These are phyloP conservation scores for Shiraia bambusicola DNA, from an alignment of 2,329 filamentous ascomycete species.

Conservation along the genomic window DNA sequence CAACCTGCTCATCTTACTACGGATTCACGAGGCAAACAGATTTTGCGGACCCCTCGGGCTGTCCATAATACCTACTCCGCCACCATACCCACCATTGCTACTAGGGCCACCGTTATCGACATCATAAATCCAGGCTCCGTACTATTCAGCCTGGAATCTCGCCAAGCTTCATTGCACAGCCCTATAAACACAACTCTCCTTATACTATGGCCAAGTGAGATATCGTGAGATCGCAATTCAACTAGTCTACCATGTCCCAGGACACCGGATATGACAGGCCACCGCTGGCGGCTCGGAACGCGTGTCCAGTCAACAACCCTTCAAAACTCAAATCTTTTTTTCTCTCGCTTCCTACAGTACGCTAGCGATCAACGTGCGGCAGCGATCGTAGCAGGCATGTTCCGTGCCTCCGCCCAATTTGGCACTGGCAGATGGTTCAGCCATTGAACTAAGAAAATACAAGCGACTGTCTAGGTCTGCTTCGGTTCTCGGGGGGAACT, in stretches of 20 bases:
- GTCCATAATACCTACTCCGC: neutral
- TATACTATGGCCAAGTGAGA: neutral
- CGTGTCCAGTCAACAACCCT: conserved; percentile 6
- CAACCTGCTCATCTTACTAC: no score
- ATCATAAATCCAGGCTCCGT: no score
- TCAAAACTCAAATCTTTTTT: conserved; percentile 1
- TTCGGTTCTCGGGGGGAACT: no score
- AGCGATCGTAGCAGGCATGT: conserved; percentile 3
- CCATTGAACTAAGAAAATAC: no score
- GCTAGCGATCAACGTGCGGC: conserved; percentile 7
- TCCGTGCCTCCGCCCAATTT: no score
- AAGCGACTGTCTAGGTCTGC: no score
- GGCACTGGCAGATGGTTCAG: no score
- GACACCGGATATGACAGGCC: conserved; percentile 14
- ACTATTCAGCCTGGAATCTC: neutral
- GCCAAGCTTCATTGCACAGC: neutral
- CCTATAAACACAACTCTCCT: conserved; percentile 5
- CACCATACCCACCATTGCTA: no score
- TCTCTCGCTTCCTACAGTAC: neutral
- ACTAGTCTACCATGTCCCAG: conserved; percentile 15
- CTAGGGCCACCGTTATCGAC: no score
- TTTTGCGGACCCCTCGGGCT: no score
- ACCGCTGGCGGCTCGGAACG: conserved; percentile 15
- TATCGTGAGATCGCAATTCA: neutral
- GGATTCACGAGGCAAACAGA: no score